Conservation (phyloP, 169 alveolate species). For the Cryptosporidium muris region DNA sequence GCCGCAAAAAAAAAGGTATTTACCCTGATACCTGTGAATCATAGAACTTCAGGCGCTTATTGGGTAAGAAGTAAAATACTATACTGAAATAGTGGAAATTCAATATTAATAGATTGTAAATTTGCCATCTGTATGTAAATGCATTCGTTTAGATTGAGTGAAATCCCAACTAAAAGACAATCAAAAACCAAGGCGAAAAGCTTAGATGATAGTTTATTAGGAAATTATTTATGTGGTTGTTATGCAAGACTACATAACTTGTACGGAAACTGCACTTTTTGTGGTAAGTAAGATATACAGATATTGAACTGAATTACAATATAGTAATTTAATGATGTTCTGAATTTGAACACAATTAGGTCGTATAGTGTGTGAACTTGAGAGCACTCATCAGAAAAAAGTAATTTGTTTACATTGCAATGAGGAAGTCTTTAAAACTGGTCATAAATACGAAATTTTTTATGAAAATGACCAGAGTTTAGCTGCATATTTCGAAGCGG, state of each 20-base stretch:
- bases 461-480: background rate
- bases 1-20: too few species aligned
- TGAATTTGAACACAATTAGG: conserved; percentile 2
- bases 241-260: conserved; percentile 50
- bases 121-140: too few species aligned
- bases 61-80: too few species aligned
- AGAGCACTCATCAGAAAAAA: background rate
- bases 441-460: background rate
- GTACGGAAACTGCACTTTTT: conserved; percentile 27
- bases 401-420: conserved; percentile 18
- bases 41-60: too few species aligned
- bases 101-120: too few species aligned
- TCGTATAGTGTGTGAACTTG: conserved; percentile 35
- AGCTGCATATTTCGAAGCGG: conserved; percentile 46
- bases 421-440: background rate
- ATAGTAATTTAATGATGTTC: background rate
- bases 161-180: too few species aligned
- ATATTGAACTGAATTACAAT: background rate
- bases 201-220: background rate
- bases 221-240: conserved; percentile 28
- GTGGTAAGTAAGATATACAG: conserved; percentile 59
- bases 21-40: too few species aligned
- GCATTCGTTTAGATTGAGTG: too few species aligned
- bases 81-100: too few species aligned
- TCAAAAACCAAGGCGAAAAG: too few species aligned